phyloP scores from a whole-genome alignment of 257 asterid genomes.

The Oldenlandia corymbosa region DNA sequence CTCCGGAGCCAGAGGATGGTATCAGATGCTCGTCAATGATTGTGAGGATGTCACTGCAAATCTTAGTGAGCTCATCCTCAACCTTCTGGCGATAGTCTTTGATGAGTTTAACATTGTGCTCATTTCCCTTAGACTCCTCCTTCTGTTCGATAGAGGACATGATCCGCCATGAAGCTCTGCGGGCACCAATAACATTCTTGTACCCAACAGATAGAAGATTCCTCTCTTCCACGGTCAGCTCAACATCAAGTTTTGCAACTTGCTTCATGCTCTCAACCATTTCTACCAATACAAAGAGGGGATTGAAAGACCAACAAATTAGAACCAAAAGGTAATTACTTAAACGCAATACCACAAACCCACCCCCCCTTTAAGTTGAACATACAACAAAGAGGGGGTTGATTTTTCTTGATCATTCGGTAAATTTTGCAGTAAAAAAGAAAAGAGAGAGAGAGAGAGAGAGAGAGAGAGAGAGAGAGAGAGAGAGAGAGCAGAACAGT shows the following conservation, averaged over 20 bases:
- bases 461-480: no score
- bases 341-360: background rate
- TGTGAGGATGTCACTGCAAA: conserved; percentile 71
- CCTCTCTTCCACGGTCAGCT: conserved; percentile 83
- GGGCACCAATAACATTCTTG: conserved; percentile 95
- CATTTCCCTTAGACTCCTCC: conserved; percentile 82
- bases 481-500: no score
- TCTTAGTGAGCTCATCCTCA: conserved; percentile 81
- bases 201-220: conserved; percentile 94
- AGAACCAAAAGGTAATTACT: background rate
- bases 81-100: conserved; percentile 70
- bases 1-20: conserved; percentile 75
- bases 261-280: conserved; percentile 88
- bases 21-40: conserved; percentile 74
- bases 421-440: no score
- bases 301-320: background rate
- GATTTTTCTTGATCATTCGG: no score
- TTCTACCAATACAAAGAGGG: conserved; percentile 32
- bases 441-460: no score
- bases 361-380: background rate
- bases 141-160: conserved; percentile 94
- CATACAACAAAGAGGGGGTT: background rate
- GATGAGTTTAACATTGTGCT: conserved; percentile 61
- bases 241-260: conserved; percentile 75
- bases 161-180: conserved; percentile 94